phyloP scores from a whole-genome alignment of 1,284 basidiomycete genomes.

The Microbotryum saponariae region DNA sequence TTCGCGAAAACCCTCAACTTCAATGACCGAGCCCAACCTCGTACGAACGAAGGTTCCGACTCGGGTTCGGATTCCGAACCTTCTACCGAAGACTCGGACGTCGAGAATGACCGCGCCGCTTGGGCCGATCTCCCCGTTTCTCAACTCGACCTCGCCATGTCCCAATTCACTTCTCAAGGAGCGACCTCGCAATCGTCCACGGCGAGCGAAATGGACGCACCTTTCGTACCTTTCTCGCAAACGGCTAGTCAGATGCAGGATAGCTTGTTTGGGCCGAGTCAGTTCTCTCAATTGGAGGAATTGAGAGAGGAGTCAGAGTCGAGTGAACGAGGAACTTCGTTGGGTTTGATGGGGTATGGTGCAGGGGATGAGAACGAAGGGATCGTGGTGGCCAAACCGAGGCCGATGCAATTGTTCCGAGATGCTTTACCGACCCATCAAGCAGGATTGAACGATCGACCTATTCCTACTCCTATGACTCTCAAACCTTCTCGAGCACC shows the following conservation, averaged over 20 bases:
- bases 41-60: constrained; percentile 44
- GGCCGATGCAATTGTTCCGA: constrained; percentile 16
- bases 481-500: constrained; percentile 25
- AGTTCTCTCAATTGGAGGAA: neutral
- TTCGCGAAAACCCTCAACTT: constrained; percentile 31
- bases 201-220: neutral
- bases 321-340: neutral
- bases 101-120: constrained; percentile 6
- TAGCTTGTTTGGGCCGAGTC: neutral
- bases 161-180: neutral
- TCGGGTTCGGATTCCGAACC: constrained; percentile 36
- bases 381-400: neutral
- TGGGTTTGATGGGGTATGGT: neutral
- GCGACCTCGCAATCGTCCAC: too few relatives aligned
- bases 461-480: constrained; percentile 30
- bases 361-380: constrained; percentile 10
- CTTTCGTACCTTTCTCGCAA: constrained; percentile 27
- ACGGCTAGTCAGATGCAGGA: constrained; percentile 15
- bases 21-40: constrained; percentile 18
- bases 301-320: neutral
- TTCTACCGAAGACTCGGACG: constrained; percentile 24
- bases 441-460: constrained; percentile 1
- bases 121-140: constrained; percentile 5
- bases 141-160: neutral
- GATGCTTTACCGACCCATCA: neutral